Evolutionary conservation across 768 basidiomycete genomes (phyloP).

Genomic region (Naematelia aurantialba): DNA sequence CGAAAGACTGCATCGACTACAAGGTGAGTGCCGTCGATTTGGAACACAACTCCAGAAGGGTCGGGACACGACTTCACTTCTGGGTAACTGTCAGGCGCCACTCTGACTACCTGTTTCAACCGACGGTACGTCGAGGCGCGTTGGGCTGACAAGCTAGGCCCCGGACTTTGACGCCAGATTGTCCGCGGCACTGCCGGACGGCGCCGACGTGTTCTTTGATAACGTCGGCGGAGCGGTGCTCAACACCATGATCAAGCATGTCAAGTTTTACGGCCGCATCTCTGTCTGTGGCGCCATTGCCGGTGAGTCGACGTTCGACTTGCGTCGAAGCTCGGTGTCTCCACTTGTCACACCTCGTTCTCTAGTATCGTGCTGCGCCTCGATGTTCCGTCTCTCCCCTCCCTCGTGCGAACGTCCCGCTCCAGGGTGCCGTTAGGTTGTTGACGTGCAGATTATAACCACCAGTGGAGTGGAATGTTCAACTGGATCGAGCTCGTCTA

Average conservation of each 20-base stretch:
- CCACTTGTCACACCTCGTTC: no score
- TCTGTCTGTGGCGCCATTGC: slow-evolving; percentile 24
- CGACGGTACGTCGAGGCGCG: no score
- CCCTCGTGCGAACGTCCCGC: no score
- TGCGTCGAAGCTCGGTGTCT: no score
- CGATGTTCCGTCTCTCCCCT: no score
- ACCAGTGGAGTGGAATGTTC: slow-evolving; percentile 1
- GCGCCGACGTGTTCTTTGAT: slow-evolving; percentile 30
- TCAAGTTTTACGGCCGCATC: slow-evolving; percentile 23
- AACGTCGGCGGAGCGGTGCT: slow-evolving; percentile 37
- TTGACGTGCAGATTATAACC: no score
- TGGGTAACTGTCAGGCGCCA: no score
- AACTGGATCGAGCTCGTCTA: slow-evolving; percentile 36
- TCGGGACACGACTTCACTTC: no score
- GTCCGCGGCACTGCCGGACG: slow-evolving; percentile 18
- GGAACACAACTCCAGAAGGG: no score
- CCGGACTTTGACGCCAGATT: slow-evolving; percentile 10
- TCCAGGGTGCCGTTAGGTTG: no score
- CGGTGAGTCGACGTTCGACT: not conserved
- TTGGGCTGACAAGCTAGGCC: slow-evolving; percentile 7
- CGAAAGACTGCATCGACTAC: slow-evolving; percentile 50
- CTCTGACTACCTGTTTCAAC: no score
- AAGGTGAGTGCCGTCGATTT: slow-evolving; percentile 8
- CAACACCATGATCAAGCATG: slow-evolving; percentile 19
- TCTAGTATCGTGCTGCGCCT: no score